Evolutionary conservation across 805 yeast species (phyloP), one percentile per base, ranked within the genome.

Genomic region (Cyberlindnera americana): DNA sequence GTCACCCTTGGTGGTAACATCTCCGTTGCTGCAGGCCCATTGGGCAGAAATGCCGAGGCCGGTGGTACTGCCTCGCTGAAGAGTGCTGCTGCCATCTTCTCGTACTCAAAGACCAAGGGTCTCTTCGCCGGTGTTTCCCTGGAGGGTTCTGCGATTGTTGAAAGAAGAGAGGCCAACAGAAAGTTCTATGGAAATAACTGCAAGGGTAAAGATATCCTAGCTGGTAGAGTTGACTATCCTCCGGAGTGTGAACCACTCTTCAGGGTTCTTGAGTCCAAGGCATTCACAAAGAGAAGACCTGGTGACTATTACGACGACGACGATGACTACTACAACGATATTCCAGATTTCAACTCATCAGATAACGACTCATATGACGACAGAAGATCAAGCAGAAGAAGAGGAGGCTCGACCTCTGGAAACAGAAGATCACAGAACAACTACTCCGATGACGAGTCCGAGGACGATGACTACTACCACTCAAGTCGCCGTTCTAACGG

Each of bases 31-130:
- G 98, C 97, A 1, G 99, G 99, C 30, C 98, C 98, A 1, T 67
- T 93, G 49, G 99, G 99, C 40, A 79, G 99, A 65, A 89, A 86
- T 53, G 99, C 97, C 3, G 99, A 91, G 65, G 97, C 95, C 35
- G 95, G 95, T 14, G 98, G 96, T 16, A 77, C 95, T 19, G 98
- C 97, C 1, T 87, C 96, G 4, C 64, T 88, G 41, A 83, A 82
- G 52, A 73, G 83, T 38, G 93, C 89, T 5, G 86, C 97, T 5
- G 95, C 98, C 6, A 82, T 91, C 14, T 91, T 91, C 60, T 70
- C 97, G 1, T 91, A 93, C 65, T 87, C 97, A 11, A 91, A 93
- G 64, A 89, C 96, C 4, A 91, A 93, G 62, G 99, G 99, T 48
- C 72, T 93, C 35, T 91, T 87, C 66, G 99, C 99, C 0, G 99